phyloP scores from a whole-genome alignment of 768 basidiomycete species.

The Leccinum obscurum region DNA sequence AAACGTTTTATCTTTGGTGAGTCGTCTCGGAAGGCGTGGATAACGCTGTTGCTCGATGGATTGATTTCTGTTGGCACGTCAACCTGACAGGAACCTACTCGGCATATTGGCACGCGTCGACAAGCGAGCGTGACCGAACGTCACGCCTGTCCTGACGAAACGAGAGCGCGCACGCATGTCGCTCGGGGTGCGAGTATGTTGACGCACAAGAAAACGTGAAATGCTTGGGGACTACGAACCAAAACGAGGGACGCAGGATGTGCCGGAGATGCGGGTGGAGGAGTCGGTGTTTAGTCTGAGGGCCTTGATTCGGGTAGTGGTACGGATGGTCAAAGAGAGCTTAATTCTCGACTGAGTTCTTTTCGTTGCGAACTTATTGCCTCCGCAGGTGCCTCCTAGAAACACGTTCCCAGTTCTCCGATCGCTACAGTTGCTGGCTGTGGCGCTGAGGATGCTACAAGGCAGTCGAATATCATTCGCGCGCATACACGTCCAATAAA shows the following conservation, averaged over 20 bases:
- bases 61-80: slow-evolving; percentile 65
- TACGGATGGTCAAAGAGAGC: slow-evolving; percentile 30
- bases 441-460: too few species aligned
- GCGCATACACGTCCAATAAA: too few species aligned
- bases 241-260: too few species aligned
- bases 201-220: too few species aligned
- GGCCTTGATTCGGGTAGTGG: slow-evolving; percentile 57
- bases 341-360: too few species aligned
- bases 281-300: slow-evolving; percentile 86
- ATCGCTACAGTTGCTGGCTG: too few species aligned
- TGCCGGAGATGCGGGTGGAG: slow-evolving; percentile 81
- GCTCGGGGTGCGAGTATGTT: slow-evolving; percentile 42
- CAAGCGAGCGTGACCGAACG: slow-evolving; percentile 45
- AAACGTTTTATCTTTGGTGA: slow-evolving; percentile 92
- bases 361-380: too few species aligned
- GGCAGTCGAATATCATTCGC: too few species aligned
- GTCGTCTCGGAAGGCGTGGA: slow-evolving; percentile 12
- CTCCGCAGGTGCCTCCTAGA: too few species aligned
- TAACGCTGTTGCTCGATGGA: not conserved
- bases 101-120: slow-evolving; percentile 66
- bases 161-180: slow-evolving; percentile 40
- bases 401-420: too few species aligned
- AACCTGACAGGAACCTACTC: slow-evolving; percentile 84
- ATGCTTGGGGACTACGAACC: too few species aligned
- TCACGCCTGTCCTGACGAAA: slow-evolving; percentile 77